Conservation (phyloP, 805 yeast genomes). For the Groenewaldozyma salmanticensis region DNA sequence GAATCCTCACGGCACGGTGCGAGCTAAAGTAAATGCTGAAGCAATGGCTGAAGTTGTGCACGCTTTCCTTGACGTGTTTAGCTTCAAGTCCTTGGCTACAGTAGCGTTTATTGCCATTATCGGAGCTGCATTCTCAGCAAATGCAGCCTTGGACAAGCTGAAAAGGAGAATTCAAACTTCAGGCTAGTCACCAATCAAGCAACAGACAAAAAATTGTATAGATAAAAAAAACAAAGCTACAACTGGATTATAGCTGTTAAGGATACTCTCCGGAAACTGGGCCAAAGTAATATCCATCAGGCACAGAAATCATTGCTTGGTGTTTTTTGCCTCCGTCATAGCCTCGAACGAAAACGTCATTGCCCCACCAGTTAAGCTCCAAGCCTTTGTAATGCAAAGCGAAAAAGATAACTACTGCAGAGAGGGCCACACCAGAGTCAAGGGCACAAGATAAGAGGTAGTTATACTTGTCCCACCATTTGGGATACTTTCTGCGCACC, state of each 20-base stretch:
- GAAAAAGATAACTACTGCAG: constrained; percentile 2
- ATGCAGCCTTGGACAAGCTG: too few relatives aligned
- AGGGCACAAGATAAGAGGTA: constrained; percentile 3
- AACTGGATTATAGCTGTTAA: background rate
- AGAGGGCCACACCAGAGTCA: constrained; percentile 4
- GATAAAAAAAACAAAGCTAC: background rate
- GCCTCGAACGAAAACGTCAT: background rate
- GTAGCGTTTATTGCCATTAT: too few relatives aligned
- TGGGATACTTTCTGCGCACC: constrained; percentile 34
- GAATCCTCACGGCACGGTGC: constrained; percentile 55
- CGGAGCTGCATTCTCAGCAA: too few relatives aligned
- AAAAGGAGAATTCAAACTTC: too few relatives aligned
- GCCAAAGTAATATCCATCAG: constrained; percentile 1
- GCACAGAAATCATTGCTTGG: background rate
- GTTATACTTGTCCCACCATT: constrained; percentile 6
- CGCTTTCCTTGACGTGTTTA: constrained; percentile 59
- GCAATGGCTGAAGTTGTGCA: constrained; percentile 70
- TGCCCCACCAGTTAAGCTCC: constrained; percentile 4
- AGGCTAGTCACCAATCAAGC: too few relatives aligned
- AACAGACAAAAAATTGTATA: constrained; percentile 8
- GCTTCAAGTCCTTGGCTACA: constrained; percentile 23
- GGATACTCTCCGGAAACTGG: constrained; percentile 1
- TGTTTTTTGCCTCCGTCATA: background rate
- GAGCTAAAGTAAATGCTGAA: constrained; percentile 55
- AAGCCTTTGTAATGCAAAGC: background rate